These are phyloP conservation scores for Alloteropsis semialata DNA, from an alignment of 176 grass and related monocot genomes.

Conservation along the genomic window DNA sequence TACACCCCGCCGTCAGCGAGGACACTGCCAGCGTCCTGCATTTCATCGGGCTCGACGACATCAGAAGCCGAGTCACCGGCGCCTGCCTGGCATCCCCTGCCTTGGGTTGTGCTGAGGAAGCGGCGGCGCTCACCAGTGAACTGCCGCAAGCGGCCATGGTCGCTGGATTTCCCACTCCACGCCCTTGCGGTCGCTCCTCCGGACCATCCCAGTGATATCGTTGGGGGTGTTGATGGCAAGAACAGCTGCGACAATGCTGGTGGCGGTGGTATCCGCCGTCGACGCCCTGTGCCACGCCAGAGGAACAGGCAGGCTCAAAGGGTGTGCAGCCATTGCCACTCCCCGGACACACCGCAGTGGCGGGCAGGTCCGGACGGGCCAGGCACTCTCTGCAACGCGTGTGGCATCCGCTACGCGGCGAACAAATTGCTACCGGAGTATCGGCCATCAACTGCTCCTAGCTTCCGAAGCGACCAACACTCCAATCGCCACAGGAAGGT, in stretches of 20 bases:
- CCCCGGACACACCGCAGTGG: constrained; percentile 59
- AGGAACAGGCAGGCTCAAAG: background rate
- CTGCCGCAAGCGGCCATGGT: background rate
- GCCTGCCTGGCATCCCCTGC: background rate
- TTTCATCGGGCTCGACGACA: background rate
- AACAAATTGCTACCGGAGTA: constrained; percentile 37
- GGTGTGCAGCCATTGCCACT: constrained; percentile 42
- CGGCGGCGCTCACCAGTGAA: background rate
- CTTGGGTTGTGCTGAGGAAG: background rate
- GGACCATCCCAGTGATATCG: background rate
- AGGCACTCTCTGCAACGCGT: constrained; percentile 66
- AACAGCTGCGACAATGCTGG: no score
- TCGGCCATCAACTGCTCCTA: constrained; percentile 46
- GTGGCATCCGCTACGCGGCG: constrained; percentile 42
- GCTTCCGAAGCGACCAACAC: constrained; percentile 30
- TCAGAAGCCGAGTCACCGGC: background rate
- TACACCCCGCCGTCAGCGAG: background rate
- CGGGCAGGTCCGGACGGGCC: constrained; percentile 41
- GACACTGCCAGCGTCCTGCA: background rate
- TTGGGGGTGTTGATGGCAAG: no score
- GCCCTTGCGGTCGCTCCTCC: background rate
- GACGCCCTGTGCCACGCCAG: background rate
- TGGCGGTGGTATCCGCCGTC: background rate
- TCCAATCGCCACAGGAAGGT: constrained; percentile 54
- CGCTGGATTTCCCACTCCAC: background rate